Evolutionary conservation across 495 filamentous ascomycete genomes (phyloP).

Genomic region (Hypoxylon lienhwacheense): DNA sequence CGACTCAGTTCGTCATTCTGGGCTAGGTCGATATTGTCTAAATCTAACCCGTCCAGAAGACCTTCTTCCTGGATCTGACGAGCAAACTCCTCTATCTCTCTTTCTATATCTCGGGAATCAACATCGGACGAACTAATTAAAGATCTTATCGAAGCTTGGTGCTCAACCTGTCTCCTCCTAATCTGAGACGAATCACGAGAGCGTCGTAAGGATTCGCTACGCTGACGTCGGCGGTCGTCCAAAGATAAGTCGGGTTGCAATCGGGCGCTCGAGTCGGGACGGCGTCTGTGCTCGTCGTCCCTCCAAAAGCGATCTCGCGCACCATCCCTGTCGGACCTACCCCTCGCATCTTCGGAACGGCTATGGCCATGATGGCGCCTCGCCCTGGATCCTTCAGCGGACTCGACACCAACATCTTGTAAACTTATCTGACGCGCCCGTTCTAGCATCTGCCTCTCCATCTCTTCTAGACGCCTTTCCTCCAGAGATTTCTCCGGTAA

Average conservation of each 20-base stretch:
- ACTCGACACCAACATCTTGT: slow-evolving; percentile 59
- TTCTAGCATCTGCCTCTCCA: slow-evolving; percentile 69
- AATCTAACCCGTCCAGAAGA: slow-evolving; percentile 78
- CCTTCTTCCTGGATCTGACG: slow-evolving; percentile 88
- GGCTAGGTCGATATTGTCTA: slow-evolving; percentile 72
- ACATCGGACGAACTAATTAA: slow-evolving; percentile 74
- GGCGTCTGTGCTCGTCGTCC: slow-evolving; percentile 36
- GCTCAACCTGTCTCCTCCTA: slow-evolving; percentile 65
- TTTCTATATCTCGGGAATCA: slow-evolving; percentile 71
- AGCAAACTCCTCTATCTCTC: slow-evolving; percentile 75
- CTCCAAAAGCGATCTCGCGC: slow-evolving; percentile 28
- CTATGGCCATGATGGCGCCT: slow-evolving; percentile 50
- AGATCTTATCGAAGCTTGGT: slow-evolving; percentile 84
- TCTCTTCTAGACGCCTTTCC: slow-evolving; percentile 58
- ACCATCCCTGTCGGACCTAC: slow-evolving; percentile 39
- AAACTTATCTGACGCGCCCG: slow-evolving; percentile 73
- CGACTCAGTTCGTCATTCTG: slow-evolving; percentile 87
- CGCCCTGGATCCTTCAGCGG: slow-evolving; percentile 42
- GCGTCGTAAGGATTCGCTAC: slow-evolving; percentile 43
- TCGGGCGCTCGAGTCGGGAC: slow-evolving; percentile 37
- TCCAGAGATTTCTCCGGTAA: slow-evolving; percentile 45
- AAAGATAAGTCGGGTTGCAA: slow-evolving; percentile 35
- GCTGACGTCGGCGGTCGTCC: slow-evolving; percentile 42
- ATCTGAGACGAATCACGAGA: slow-evolving; percentile 39
- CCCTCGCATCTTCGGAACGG: slow-evolving; percentile 44